Evolutionary conservation across 768 basidiomycete genomes (phyloP).

Genomic region (Naganishia friedmannii): DNA sequence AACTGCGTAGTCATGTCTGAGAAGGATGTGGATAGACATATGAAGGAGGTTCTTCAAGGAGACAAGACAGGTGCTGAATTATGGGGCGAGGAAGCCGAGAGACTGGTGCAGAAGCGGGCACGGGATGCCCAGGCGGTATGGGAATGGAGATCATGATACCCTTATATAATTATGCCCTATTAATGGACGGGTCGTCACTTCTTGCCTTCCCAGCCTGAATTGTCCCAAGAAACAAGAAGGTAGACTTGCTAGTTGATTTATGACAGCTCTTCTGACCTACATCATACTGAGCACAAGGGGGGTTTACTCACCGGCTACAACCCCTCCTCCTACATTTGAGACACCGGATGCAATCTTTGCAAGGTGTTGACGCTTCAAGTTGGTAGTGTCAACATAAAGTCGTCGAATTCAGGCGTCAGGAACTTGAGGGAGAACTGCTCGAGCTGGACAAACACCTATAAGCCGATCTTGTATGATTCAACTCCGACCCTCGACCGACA

Average conservation of each 20-base stretch:
- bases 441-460: background rate
- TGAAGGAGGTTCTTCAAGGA: slow-evolving; percentile 48
- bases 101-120: slow-evolving; percentile 61
- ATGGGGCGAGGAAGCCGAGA: slow-evolving; percentile 68
- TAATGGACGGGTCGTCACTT: too few species aligned
- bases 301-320: too few species aligned
- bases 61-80: slow-evolving; percentile 58
- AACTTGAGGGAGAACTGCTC: background rate
- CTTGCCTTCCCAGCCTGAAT: too few species aligned
- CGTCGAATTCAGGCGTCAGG: background rate
- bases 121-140: slow-evolving; percentile 60
- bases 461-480: background rate
- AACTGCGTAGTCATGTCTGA: slow-evolving; percentile 83
- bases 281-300: too few species aligned
- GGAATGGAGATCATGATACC: slow-evolving; percentile 35
- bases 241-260: too few species aligned
- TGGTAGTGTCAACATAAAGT: too few species aligned
- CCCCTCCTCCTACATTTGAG: too few species aligned
- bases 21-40: slow-evolving; percentile 69
- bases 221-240: too few species aligned
- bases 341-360: too few species aligned
- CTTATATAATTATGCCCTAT: background rate
- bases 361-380: too few species aligned
- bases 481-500: background rate
- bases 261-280: too few species aligned